Evolutionary conservation across 2,329 filamentous ascomycete genomes (phyloP).

Genomic region (Xylaria sp.): DNA sequence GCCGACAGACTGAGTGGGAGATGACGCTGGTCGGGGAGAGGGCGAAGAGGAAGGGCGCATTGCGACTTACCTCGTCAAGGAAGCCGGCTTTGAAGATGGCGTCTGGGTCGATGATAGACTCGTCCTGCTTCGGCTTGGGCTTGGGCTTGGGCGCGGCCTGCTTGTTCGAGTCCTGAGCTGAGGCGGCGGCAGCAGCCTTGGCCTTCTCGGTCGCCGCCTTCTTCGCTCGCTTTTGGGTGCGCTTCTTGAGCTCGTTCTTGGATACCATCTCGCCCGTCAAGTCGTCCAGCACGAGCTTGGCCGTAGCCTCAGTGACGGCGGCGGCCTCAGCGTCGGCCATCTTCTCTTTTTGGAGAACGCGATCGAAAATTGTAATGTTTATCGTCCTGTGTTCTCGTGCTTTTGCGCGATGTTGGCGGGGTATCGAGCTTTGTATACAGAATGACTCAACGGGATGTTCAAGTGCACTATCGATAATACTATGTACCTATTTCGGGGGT

Average conservation of each 20-base stretch:
- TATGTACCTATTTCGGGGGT: too few species aligned
- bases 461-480: not conserved
- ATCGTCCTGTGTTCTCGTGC: not conserved
- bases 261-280: slow-evolving; percentile 75
- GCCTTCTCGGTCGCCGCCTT: slow-evolving; percentile 63
- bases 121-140: not conserved
- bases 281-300: slow-evolving; percentile 71
- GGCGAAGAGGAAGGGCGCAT: too few species aligned
- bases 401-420: not conserved
- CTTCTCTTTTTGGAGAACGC: not conserved
- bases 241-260: slow-evolving; percentile 72
- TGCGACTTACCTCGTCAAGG: slow-evolving; percentile 67
- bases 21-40: too few species aligned
- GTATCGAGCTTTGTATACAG: not conserved
- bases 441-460: slow-evolving; percentile 1
- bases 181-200: slow-evolving; percentile 50
- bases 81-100: slow-evolving; percentile 86
- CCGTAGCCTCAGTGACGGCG: slow-evolving; percentile 56
- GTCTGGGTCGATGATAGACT: slow-evolving; percentile 59
- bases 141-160: slow-evolving; percentile 32
- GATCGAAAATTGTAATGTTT: not conserved
- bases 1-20: too few species aligned
- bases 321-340: slow-evolving; percentile 54
- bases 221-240: slow-evolving; percentile 67
- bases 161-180: slow-evolving; percentile 39